A percentile compares a stretch with the other conserved stretches of the same genome.
phyloP scores from a whole-genome alignment of 306 rosid species.

The Ceratonia siliqua region DNA sequence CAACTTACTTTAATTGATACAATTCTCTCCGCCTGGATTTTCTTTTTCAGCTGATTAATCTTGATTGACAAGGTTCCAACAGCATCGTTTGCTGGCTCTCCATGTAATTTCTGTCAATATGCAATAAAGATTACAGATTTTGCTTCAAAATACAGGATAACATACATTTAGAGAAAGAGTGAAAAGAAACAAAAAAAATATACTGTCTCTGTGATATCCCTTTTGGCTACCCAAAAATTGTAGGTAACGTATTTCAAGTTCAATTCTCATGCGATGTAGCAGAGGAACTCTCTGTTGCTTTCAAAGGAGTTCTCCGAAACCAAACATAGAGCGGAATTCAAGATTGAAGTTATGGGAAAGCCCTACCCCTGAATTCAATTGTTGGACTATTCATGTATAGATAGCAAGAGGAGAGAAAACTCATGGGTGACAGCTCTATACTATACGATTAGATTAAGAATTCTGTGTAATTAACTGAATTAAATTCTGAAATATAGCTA shows the following conservation, averaged over 20 bases:
- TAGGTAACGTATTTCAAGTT: not conserved
- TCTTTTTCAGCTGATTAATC: constrained; percentile 70
- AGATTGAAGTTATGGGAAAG: constrained; percentile 17
- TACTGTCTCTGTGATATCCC: not conserved
- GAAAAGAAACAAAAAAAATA: constrained; percentile 1
- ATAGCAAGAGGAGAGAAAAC: constrained; percentile 8
- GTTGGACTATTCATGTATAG: not conserved
- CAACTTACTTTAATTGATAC: constrained; percentile 54
- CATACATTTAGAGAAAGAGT: not conserved
- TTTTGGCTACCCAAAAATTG: not conserved
- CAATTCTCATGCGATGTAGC: constrained; percentile 29
- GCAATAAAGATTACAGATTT: not conserved
- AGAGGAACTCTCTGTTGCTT: not conserved
- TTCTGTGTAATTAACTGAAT: not conserved
- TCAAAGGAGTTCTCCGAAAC: not conserved
- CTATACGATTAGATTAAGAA: constrained; percentile 12
- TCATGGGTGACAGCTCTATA: constrained; percentile 9
- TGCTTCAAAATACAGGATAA: not conserved
- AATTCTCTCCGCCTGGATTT: constrained; percentile 79
- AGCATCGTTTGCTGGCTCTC: constrained; percentile 48
- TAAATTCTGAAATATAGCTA: constrained; percentile 12
- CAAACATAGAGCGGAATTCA: not conserved
- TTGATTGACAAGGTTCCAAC: constrained; percentile 53
- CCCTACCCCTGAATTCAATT: constrained; percentile 28
- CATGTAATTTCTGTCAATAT: constrained; percentile 45